These are phyloP conservation scores for Herpetomonas samuelpessoai DNA, from an alignment of 208 protist genomes.

Conservation along the genomic window DNA sequence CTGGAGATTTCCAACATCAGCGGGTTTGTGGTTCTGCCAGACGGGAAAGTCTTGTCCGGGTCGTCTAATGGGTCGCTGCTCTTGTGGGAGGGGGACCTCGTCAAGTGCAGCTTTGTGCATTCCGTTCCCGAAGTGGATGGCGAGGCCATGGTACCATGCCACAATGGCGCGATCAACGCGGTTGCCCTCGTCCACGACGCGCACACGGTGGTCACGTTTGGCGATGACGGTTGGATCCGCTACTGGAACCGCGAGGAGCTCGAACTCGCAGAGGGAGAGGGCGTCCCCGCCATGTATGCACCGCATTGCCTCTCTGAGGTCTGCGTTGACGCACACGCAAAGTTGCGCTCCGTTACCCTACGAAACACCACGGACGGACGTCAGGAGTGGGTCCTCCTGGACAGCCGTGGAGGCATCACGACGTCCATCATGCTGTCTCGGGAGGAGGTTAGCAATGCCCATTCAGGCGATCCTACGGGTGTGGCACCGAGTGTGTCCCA, in stretches of 20 bases:
- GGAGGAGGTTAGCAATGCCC: conserved; percentile 15
- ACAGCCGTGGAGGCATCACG: conserved; percentile 54
- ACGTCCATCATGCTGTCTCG: conserved; percentile 28
- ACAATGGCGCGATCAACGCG: conserved; percentile 89
- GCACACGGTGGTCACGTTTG: conserved; percentile 88
- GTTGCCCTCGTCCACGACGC: conserved; percentile 79
- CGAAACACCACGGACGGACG: conserved; percentile 16
- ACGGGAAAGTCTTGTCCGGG: conserved; percentile 95
- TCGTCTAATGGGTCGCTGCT: conserved; percentile 94
- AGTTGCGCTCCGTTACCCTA: conserved; percentile 70
- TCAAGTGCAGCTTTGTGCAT: conserved; percentile 92
- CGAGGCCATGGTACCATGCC: conserved; percentile 38
- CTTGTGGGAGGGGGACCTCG: conserved; percentile 97
- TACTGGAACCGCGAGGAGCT: conserved; percentile 92
- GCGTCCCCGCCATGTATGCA: conserved; percentile 67
- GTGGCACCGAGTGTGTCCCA: background rate
- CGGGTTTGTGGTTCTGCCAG: conserved; percentile 91
- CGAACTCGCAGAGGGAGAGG: conserved; percentile 88
- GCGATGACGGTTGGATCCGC: conserved; percentile 95
- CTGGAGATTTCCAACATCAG: conserved; percentile 96
- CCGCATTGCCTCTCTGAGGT: conserved; percentile 82
- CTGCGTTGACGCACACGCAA: conserved; percentile 28
- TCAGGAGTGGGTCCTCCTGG: conserved; percentile 82
- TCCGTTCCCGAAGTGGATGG: conserved; percentile 11
- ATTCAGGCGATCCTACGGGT: background rate